phyloP scores from a whole-genome alignment of 495 filamentous ascomycete species.

The Daldinia concentrica region DNA sequence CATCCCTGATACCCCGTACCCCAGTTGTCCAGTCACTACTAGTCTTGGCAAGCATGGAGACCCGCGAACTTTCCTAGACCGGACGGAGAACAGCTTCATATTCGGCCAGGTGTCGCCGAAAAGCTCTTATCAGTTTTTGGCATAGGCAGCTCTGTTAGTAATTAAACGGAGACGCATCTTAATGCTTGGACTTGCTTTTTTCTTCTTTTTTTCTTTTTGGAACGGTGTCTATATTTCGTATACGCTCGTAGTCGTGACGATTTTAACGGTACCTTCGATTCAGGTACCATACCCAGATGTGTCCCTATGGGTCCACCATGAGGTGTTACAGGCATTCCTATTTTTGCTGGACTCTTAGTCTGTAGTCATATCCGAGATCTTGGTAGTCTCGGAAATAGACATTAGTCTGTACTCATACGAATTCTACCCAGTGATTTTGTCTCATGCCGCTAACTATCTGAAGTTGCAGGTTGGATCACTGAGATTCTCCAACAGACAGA shows the following conservation, averaged over 20 bases:
- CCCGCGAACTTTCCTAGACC: constrained; percentile 34
- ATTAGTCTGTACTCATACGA: background rate
- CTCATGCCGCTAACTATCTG: constrained; percentile 26
- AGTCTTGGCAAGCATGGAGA: constrained; percentile 38
- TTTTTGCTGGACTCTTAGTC: background rate
- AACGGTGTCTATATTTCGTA: constrained; percentile 12
- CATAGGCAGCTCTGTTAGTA: constrained; percentile 12
- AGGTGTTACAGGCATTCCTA: constrained; percentile 5
- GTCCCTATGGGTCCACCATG: background rate
- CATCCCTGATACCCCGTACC: constrained; percentile 32
- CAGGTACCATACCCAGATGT: constrained; percentile 1
- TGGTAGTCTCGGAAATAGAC: background rate
- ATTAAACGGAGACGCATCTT: constrained; percentile 11
- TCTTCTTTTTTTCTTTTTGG: background rate
- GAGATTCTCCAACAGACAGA: constrained; percentile 3
- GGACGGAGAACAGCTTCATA: constrained; percentile 31
- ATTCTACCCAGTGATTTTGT: constrained; percentile 15
- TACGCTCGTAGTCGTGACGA: background rate
- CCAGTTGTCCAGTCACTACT: constrained; percentile 31
- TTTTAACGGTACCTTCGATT: background rate
- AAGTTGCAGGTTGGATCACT: constrained; percentile 30
- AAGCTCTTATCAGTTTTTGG: constrained; percentile 24
- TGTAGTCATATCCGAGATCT: constrained; percentile 1
- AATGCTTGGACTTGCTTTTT: background rate
- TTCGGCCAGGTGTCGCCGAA: constrained; percentile 40